phyloP scores from a whole-genome alignment of 257 asterid species.

The Ilex aquifolium region DNA sequence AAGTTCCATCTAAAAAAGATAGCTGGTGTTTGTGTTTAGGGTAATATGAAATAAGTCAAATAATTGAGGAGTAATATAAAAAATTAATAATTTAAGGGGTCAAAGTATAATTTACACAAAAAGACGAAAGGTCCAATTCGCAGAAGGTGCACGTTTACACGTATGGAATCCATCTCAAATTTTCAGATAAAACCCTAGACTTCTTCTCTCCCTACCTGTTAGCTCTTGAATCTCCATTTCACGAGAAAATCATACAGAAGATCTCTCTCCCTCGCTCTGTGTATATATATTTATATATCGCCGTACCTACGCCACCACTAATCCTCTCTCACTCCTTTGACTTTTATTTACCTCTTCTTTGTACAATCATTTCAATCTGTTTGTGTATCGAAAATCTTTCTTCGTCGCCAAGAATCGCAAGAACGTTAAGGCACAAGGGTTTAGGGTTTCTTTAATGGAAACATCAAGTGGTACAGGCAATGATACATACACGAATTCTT shows the following conservation, averaged over 20 bases:
- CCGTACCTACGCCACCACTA: neutral
- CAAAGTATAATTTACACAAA: too few species aligned
- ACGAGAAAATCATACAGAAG: neutral
- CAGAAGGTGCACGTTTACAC: too few species aligned
- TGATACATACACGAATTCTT: conserved; percentile 21
- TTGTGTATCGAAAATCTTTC: conserved; percentile 13
- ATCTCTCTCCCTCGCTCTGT: neutral
- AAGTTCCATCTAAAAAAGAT: too few species aligned
- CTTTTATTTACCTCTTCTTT: conserved; percentile 7
- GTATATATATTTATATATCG: neutral
- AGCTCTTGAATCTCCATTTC: neutral
- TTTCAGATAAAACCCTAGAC: too few species aligned
- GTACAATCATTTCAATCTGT: conserved; percentile 7
- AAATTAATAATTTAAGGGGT: too few species aligned
- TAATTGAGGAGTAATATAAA: too few species aligned
- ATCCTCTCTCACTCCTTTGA: conserved; percentile 3
- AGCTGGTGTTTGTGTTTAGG: too few species aligned
- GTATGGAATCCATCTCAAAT: too few species aligned
- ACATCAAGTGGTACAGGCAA: conserved; percentile 33
- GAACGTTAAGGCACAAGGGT: neutral
- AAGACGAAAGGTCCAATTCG: too few species aligned
- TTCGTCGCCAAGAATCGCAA: neutral
- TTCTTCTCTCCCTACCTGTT: too few species aligned
- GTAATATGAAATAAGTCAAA: too few species aligned
- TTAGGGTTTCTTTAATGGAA: conserved; percentile 35